A percentile compares a stretch with the other conserved stretches of the same genome.
Evolutionary conservation across 768 basidiomycete genomes (phyloP).

Genomic region (Hericium alpestre): DNA sequence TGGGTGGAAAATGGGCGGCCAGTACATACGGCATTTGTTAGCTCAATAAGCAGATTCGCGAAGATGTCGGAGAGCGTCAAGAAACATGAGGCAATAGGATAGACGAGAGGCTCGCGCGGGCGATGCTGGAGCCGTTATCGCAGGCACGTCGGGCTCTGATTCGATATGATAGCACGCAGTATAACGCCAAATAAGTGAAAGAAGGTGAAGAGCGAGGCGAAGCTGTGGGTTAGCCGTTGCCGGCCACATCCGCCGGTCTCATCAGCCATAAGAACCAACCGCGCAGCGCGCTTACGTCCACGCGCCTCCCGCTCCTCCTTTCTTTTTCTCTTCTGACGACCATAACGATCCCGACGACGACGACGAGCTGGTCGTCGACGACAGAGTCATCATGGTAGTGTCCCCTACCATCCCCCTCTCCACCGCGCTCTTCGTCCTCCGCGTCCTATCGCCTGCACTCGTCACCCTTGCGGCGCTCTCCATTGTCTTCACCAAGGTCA

Average conservation of each 20-base stretch:
- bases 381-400: slow-evolving; percentile 4
- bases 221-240: not conserved
- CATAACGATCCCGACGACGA: slow-evolving; percentile 2
- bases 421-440: slow-evolving; percentile 41
- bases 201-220: not conserved
- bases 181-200: no score
- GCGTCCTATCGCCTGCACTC: slow-evolving; percentile 58
- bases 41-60: no score
- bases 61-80: no score
- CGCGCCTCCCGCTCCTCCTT: not conserved
- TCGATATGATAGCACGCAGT: no score
- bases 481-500: slow-evolving; percentile 40
- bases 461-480: slow-evolving; percentile 54
- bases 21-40: no score
- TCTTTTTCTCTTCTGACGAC: not conserved
- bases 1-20: no score
- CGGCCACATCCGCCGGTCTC: not conserved
- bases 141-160: no score
- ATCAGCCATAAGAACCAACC: not conserved
- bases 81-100: no score
- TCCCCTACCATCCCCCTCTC: slow-evolving; percentile 11
- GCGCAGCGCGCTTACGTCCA: not conserved
- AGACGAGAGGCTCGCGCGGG: no score
- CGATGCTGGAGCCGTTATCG: no score
- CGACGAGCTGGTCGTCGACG: slow-evolving; percentile 1